Evolutionary conservation across 2,329 filamentous ascomycete genomes (phyloP), one percentile per base, ranked within the genome.

Genomic region (Westerdykella sp.): DNA sequence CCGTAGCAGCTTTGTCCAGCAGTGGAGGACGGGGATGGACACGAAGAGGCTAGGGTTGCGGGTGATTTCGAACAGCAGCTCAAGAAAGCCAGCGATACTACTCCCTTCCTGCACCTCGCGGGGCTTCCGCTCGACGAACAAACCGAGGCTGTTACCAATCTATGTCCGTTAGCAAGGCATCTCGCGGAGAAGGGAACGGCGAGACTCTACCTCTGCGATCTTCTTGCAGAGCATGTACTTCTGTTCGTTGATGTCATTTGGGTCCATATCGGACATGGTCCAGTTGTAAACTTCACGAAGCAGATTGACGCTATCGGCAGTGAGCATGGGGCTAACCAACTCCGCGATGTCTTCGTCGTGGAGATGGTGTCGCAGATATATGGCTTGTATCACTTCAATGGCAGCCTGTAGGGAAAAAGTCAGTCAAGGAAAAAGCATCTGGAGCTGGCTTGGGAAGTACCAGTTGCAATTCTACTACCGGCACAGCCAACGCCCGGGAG

Each of bases 221-320:
- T 95, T 96, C 71, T 97, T 97, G 34, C 87, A 82, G 54, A 96
- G 81, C 43, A 87, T 81, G 63, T 98, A 97, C 62, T 89, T 94
- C 59, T 89, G 84, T 58, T 95, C 88, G 53, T 96, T 87, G 45
- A 95, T 81, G 55, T 95, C 84, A 46, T 87, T 79, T 3, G 87
- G 77, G 50, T 90, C 83, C 46, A 87, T 79, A 50, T 89, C 84
- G 35, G 91, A 83, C 10, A 81, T 69, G 4, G 87, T 87, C 85
- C 87, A 93, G 48, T 84, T 80, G 56, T 87, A 89, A 11, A 95
- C 75, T 46, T 82, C 79, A 48, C 78, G 79, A 54, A 90, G 80
- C 6, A 94, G 75, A 31, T 77, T 74, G 34, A 95, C 78, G 48
- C 83, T 85, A 44, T 81, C 75, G n/a, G 75, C 73, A 47, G 79